Evolutionary conservation across 441 rosid genomes (phyloP).

Genomic region (Daphne laureola): DNA sequence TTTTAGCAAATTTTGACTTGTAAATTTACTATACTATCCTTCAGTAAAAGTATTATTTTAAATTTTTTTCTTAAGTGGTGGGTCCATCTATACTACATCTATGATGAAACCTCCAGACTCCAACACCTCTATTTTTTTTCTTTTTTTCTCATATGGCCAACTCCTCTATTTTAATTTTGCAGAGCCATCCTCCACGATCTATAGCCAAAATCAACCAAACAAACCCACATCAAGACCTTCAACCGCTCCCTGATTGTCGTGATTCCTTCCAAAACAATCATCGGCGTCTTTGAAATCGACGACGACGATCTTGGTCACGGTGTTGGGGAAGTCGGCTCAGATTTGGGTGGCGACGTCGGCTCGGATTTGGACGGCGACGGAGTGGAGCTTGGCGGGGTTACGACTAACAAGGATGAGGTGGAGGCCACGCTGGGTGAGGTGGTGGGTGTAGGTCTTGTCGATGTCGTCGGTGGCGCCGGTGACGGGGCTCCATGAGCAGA

Average conservation of each 20-base stretch:
- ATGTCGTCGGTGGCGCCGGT: conserved; percentile 83
- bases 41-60: no score
- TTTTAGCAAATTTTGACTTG: no score
- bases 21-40: no score
- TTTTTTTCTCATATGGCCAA: no score
- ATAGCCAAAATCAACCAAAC: no score
- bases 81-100: no score
- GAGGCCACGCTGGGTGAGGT: conserved; percentile 49
- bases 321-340: conserved; percentile 23
- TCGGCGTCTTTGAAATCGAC: conserved; percentile 47
- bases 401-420: conserved; percentile 63
- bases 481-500: conserved; percentile 77
- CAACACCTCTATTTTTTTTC: no score
- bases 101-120: no score
- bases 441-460: conserved; percentile 60
- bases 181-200: no score
- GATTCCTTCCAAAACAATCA: conserved; percentile 19
- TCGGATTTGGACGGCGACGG: conserved; percentile 32
- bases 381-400: conserved; percentile 37
- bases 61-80: no score
- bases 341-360: conserved; percentile 34
- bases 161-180: no score
- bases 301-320: conserved; percentile 32
- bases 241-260: conserved; percentile 35
- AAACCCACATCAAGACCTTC: conserved; percentile 57